Conservation (phyloP, 129 eudicot genomes). For the Daucus carota region DNA sequence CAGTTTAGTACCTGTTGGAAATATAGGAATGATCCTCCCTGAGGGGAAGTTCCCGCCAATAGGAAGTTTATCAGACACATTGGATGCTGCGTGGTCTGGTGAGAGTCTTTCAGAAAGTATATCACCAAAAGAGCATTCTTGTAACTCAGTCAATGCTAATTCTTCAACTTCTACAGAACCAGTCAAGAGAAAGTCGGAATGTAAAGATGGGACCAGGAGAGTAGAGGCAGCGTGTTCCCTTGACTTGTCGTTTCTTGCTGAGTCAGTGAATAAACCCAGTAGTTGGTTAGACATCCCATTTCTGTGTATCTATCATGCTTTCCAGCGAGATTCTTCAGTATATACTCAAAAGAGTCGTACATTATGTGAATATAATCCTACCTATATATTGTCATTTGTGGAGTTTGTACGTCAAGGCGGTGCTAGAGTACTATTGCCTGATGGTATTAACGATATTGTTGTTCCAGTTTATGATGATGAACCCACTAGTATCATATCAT, state of each 20-base stretch:
- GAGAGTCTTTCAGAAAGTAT: conserved; percentile 15
- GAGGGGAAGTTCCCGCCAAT: conserved; percentile 23
- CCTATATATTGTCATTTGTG: conserved; percentile 27
- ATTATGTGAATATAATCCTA: conserved; percentile 34
- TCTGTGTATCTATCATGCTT: conserved; percentile 21
- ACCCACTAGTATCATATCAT: conserved; percentile 50
- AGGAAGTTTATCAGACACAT: conserved; percentile 34
- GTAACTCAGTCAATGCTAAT: background rate
- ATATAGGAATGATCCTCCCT: conserved; percentile 23
- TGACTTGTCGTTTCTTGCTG: conserved; percentile 16
- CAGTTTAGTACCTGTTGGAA: conserved; percentile 10
- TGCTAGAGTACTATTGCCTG: conserved; percentile 37
- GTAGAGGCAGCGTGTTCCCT: conserved; percentile 7
- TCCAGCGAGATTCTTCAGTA: conserved; percentile 20
- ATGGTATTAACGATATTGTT: conserved; percentile 28
- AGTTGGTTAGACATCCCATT: conserved; percentile 37
- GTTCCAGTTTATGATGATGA: conserved; percentile 59
- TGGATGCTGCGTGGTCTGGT: conserved; percentile 55
- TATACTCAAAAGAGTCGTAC: conserved; percentile 28
- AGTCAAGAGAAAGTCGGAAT: background rate
- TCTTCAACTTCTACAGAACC: conserved; percentile 13
- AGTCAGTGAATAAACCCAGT: conserved; percentile 23
- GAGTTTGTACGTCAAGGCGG: conserved; percentile 37
- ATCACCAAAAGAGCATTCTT: conserved; percentile 11
- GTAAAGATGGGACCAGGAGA: conserved; percentile 7